These are phyloP conservation scores for Astrocystis sublimbata DNA, from an alignment of 495 filamentous ascomycete genomes.

Conservation along the genomic window DNA sequence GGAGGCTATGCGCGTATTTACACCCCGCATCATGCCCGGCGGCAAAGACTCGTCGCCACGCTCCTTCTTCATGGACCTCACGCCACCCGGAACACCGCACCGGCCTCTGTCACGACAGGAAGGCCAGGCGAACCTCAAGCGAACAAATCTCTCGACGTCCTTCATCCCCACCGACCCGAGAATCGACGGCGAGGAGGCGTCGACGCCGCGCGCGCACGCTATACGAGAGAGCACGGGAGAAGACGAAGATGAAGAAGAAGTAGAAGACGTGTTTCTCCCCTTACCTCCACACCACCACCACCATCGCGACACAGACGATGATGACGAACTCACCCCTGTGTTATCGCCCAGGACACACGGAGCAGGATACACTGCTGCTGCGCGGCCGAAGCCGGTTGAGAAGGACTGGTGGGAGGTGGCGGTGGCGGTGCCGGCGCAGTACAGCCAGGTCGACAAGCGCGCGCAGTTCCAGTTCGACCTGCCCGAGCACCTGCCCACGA, in stretches of 20 bases:
- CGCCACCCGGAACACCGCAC: constrained; percentile 7
- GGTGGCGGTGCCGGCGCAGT: constrained; percentile 18
- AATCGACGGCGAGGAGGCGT: not conserved
- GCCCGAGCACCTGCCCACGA: constrained; percentile 65
- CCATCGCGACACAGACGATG: not conserved
- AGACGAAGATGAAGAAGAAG: too few relatives aligned
- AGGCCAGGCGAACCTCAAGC: not conserved
- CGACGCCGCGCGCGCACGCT: not conserved
- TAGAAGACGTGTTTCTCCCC: too few relatives aligned
- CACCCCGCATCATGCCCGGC: constrained; percentile 45
- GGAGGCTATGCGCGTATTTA: constrained; percentile 50
- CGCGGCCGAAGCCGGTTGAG: not conserved
- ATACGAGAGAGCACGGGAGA: too few relatives aligned
- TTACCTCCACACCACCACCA: not conserved
- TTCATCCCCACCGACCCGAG: constrained; percentile 2
- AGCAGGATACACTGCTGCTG: not conserved
- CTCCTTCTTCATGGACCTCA: constrained; percentile 54
- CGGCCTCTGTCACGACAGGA: constrained; percentile 8
- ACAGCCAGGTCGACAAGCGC: not conserved
- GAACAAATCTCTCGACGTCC: constrained; percentile 1
- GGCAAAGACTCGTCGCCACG: constrained; percentile 33
- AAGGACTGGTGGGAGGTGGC: constrained; percentile 38
- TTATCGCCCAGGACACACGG: not conserved
- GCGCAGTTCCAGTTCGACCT: constrained; percentile 53
- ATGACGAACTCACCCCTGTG: not conserved